These are phyloP conservation scores for Testicularia cyperi DNA, from an alignment of 1,284 basidiomycete genomes.

Conservation along the genomic window DNA sequence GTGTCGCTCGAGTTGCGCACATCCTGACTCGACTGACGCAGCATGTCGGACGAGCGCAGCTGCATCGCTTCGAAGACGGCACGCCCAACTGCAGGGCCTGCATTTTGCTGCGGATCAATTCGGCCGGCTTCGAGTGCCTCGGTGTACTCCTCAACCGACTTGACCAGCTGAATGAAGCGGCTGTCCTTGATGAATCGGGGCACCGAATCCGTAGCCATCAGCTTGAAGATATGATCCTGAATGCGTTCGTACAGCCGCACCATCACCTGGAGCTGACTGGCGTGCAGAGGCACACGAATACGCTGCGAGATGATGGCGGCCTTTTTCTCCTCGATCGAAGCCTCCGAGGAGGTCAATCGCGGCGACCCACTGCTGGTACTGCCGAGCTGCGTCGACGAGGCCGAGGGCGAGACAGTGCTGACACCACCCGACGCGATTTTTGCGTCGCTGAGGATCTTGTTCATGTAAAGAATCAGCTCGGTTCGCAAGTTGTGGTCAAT, in stretches of 20 bases:
- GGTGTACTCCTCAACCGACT: slow-evolving; percentile 55
- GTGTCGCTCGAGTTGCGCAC: slow-evolving; percentile 22
- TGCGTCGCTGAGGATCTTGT: slow-evolving; percentile 62
- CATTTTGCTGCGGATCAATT: slow-evolving; percentile 41
- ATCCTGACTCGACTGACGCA: slow-evolving; percentile 21
- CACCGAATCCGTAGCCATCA: slow-evolving; percentile 97
- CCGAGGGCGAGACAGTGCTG: slow-evolving; percentile 10
- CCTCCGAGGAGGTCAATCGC: slow-evolving; percentile 2
- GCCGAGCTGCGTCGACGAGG: slow-evolving; percentile 22
- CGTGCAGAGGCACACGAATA: slow-evolving; percentile 45
- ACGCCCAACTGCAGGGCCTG: slow-evolving; percentile 41
- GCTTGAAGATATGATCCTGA: slow-evolving; percentile 90
- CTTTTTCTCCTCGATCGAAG: slow-evolving; percentile 67
- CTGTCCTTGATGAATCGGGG: slow-evolving; percentile 64
- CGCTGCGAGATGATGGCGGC: slow-evolving; percentile 31
- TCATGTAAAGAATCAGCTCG: slow-evolving; percentile 88
- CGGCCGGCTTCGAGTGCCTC: slow-evolving; percentile 51
- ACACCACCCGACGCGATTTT: slow-evolving; percentile 12
- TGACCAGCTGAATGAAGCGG: slow-evolving; percentile 47
- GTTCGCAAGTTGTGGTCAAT: slow-evolving; percentile 95
- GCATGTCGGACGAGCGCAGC: slow-evolving; percentile 31
- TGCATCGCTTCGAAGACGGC: slow-evolving; percentile 52
- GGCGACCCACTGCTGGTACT: slow-evolving; percentile 10
- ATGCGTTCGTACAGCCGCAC: slow-evolving; percentile 93
- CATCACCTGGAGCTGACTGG: slow-evolving; percentile 84